Conservation (phyloP, 2,329 filamentous ascomycete genomes). For the Nakataea oryzae region DNA sequence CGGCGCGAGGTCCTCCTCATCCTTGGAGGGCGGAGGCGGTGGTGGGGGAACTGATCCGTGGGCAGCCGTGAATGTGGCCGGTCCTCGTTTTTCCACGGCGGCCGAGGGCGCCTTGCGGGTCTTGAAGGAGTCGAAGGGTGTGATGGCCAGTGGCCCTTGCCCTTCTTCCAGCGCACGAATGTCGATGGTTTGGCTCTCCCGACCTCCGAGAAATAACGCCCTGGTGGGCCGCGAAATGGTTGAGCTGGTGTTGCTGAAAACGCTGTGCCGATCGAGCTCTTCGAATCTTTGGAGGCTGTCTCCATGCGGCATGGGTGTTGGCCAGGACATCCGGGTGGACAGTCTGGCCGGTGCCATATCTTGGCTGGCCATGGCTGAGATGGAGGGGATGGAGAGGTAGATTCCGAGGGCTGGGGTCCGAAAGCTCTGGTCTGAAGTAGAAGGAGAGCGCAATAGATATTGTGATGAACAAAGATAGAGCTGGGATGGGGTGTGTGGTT, state of each 20-base stretch:
- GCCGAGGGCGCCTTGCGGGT: neutral
- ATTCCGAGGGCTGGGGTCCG: too few relatives aligned
- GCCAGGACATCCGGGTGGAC: neutral
- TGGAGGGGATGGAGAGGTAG: neutral
- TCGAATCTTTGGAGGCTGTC: too few relatives aligned
- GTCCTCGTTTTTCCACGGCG: too few relatives aligned
- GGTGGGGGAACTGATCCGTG: neutral
- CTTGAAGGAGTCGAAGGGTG: neutral
- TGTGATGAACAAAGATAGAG: too few relatives aligned
- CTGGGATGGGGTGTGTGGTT: too few relatives aligned
- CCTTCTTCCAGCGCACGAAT: neutral
- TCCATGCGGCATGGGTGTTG: neutral
- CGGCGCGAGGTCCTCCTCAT: neutral
- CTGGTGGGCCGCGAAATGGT: neutral
- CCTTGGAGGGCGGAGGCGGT: too few relatives aligned
- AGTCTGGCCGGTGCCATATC: neutral
- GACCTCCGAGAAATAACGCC: slow-evolving; percentile 1
- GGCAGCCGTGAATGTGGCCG: neutral
- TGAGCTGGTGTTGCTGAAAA: slow-evolving; percentile 1
- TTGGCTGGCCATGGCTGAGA: neutral
- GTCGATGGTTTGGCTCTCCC: neutral
- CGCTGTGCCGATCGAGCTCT: neutral
- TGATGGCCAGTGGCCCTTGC: neutral
- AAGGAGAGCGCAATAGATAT: too few relatives aligned
- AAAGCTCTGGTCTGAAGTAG: too few relatives aligned